Evolutionary conservation across 371 early-diverging fungal species (phyloP).

Genomic region (Syncephalastrum sp.): DNA sequence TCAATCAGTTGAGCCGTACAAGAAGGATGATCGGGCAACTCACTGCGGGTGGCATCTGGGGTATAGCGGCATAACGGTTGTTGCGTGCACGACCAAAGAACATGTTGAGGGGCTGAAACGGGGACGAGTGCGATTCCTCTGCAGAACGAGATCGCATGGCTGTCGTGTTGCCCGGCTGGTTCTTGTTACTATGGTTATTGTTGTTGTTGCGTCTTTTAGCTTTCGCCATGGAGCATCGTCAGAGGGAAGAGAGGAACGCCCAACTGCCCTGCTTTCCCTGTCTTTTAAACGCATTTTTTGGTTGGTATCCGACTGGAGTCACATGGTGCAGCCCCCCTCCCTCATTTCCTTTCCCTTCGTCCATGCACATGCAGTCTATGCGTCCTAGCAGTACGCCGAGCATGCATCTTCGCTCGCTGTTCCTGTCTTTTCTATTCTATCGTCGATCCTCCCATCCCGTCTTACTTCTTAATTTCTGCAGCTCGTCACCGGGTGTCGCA

Average conservation of each 20-base stretch:
- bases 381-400: no score
- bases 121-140: conserved; percentile 6
- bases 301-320: no score
- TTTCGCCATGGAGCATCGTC: conserved; percentile 8
- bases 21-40: conserved; percentile 5
- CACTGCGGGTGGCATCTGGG: conserved; percentile 11
- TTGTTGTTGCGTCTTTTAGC: conserved; percentile 11
- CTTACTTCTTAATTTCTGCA: no score
- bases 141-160: background rate
- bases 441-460: no score
- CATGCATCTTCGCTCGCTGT: no score
- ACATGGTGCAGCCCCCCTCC: no score
- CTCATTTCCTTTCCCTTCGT: no score
- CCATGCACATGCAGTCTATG: no score
- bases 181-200: background rate
- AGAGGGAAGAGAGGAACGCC: background rate
- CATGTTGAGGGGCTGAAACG: conserved; percentile 18
- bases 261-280: no score
- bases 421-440: no score
- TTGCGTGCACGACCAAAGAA: conserved; percentile 16
- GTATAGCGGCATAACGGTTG: conserved; percentile 17
- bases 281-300: no score
- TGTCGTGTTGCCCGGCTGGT: conserved; percentile 2
- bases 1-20: background rate
- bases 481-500: no score